Evolutionary conservation across 2,329 filamentous ascomycete species (phyloP), one percentile per base, ranked within the genome.

Genomic region (Aspergillus luchuensis): DNA sequence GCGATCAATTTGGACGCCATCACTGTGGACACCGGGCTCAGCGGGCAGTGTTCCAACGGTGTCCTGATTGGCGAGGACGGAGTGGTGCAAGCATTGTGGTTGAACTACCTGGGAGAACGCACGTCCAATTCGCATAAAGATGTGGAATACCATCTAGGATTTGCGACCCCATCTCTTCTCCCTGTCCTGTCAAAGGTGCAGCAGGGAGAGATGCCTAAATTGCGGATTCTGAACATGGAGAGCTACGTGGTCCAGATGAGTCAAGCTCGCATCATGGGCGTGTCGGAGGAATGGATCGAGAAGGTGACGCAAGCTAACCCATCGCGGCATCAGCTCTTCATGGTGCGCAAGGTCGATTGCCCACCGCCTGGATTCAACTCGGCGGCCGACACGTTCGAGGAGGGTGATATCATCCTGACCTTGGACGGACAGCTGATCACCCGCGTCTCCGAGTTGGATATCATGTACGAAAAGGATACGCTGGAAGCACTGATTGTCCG

Each of bases 1-100:
- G 95, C 95, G 19, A 91, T 97, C 71, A 98, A 99, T 69, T 87
- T 98, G 10, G 95, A 98, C 74, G 95, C 95, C 51, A 96, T 99
- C 71, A 98, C 94, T 0, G 92, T 99, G 28, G 95, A 99, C 73
- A 98, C 94, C 4, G 93, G 89, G 64, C 84, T 99, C 5, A 94
- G 92, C 62, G 89, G 89, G 1, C 92, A 97, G 71, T 98, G 95
- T 72, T 94, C 93, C 58, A 97, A 92, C 63, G 96, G 96, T 72
- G 96, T 98, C 0, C 84, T 99, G 39, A 88, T 97, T 13, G 87
- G 91, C 3, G 89, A 94, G 65, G 91, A 97, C 68, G 95, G 95
- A 21, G 92, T 91, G 5, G 93, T 99, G 0, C 92, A 97, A 74
- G 95, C 95, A 2, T 81, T 99, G 30, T 99, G 96, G 96, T 83